Evolutionary conservation across 257 asterid genomes (phyloP).

Genomic region (Cinchona pubescens): DNA sequence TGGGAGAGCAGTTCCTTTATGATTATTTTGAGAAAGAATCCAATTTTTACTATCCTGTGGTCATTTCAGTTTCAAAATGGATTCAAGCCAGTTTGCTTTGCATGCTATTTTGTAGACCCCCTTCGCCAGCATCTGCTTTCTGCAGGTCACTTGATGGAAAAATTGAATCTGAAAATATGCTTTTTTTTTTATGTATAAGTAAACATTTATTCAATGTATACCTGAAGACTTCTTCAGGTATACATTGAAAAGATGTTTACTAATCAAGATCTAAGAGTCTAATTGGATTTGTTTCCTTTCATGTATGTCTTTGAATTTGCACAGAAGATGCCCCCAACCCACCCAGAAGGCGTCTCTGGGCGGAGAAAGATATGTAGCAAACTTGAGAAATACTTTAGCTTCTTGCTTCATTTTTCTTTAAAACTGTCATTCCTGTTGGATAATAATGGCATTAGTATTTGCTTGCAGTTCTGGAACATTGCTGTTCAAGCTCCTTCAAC

Average conservation of each 20-base stretch:
- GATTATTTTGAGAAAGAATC: background rate
- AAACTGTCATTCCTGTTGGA: too few species aligned
- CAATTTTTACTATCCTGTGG: background rate
- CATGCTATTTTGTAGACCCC: background rate
- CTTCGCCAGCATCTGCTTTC: too few species aligned
- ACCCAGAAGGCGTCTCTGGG: too few species aligned
- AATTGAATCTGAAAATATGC: slow-evolving; percentile 67
- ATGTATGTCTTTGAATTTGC: background rate
- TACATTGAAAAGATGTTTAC: slow-evolving; percentile 15
- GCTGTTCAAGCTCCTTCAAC: background rate
- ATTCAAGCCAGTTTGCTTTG: background rate
- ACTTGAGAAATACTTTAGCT: background rate
- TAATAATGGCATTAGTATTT: too few species aligned
- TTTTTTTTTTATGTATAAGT: too few species aligned
- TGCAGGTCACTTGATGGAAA: slow-evolving; percentile 93
- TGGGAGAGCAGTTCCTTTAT: background rate
- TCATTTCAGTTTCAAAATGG: slow-evolving; percentile 2
- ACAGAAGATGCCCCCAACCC: background rate
- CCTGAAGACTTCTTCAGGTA: slow-evolving; percentile 95
- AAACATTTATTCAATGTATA: slow-evolving; percentile 79
- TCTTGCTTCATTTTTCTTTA: background rate
- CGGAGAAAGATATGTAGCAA: background rate
- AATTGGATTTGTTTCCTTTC: background rate
- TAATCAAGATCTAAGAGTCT: background rate
- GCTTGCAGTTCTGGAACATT: too few species aligned